phyloP scores from a whole-genome alignment of 331 rosid species.

The Cucumis variabilis region DNA sequence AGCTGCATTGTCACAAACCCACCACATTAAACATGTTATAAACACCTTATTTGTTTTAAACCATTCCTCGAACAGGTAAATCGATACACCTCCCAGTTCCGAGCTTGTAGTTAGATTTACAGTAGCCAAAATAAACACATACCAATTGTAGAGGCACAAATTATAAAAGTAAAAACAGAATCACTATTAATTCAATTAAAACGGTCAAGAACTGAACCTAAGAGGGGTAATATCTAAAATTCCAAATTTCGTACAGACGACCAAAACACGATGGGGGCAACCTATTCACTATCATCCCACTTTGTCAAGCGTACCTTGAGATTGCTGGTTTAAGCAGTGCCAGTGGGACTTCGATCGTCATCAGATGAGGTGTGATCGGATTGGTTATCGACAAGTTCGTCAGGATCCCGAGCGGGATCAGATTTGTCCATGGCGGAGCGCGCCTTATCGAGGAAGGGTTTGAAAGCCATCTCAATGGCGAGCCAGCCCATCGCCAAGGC shows the following conservation, averaged over 20 bases:
- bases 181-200: conserved; percentile 1
- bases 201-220: neutral
- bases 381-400: conserved; percentile 47
- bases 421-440: conserved; percentile 70
- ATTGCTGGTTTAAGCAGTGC: neutral
- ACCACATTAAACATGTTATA: neutral
- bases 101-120: neutral
- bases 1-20: conserved; percentile 6
- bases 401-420: conserved; percentile 81
- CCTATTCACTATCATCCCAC: neutral
- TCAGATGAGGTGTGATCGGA: neutral
- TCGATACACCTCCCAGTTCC: no score
- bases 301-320: neutral
- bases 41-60: neutral
- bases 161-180: neutral
- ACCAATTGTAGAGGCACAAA: neutral
- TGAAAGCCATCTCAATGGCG: conserved; percentile 79
- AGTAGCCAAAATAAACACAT: neutral
- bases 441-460: conserved; percentile 69
- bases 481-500: conserved; percentile 83
- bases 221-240: neutral
- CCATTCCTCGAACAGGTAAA: conserved; percentile 8
- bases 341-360: conserved; percentile 8
- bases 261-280: neutral
- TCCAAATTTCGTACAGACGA: neutral